Conservation (phyloP, 2,329 filamentous ascomycete species). For the Calonectria hawksworthii region DNA sequence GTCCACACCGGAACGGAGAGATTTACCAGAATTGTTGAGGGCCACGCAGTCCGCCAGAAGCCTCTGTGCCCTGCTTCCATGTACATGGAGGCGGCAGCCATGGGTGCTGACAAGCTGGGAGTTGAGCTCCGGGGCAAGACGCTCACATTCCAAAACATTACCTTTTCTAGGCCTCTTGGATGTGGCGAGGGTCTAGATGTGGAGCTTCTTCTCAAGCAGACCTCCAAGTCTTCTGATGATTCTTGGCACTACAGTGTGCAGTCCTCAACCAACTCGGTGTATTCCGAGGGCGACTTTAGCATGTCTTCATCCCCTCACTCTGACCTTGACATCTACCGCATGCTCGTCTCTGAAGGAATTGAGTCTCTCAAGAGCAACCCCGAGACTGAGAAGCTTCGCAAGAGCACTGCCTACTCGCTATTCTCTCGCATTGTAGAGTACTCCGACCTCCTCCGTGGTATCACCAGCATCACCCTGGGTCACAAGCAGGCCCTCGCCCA, state of each 20-base stretch:
- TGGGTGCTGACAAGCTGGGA: constrained; percentile 32
- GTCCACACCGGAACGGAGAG: constrained; percentile 27
- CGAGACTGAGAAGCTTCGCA: constrained; percentile 29
- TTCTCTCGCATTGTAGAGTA: constrained; percentile 39
- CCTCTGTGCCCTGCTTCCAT: constrained; percentile 40
- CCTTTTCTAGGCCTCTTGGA: constrained; percentile 27
- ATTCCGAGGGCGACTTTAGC: constrained; percentile 30
- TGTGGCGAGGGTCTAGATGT: constrained; percentile 22
- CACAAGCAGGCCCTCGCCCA: constrained; percentile 31
- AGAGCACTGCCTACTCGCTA: constrained; percentile 30
- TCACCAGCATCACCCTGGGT: constrained; percentile 32
- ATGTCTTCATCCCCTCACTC: constrained; percentile 1
- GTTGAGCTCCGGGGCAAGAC: constrained; percentile 19
- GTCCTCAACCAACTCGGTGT: constrained; percentile 14
- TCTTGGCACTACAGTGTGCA: constrained; percentile 29
- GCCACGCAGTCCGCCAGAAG: constrained; percentile 33
- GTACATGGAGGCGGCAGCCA: constrained; percentile 38
- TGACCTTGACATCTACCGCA: constrained; percentile 29
- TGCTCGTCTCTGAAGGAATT: constrained; percentile 30
- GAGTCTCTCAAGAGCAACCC: constrained; percentile 20
- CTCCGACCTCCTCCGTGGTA: constrained; percentile 30
- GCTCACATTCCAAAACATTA: constrained; percentile 31
- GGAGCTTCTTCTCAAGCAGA: constrained; percentile 18
- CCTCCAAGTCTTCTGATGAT: background rate
- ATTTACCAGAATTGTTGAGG: constrained; percentile 31